Conservation (phyloP, 1,284 basidiomycete genomes). For the Irpex lacteus region DNA sequence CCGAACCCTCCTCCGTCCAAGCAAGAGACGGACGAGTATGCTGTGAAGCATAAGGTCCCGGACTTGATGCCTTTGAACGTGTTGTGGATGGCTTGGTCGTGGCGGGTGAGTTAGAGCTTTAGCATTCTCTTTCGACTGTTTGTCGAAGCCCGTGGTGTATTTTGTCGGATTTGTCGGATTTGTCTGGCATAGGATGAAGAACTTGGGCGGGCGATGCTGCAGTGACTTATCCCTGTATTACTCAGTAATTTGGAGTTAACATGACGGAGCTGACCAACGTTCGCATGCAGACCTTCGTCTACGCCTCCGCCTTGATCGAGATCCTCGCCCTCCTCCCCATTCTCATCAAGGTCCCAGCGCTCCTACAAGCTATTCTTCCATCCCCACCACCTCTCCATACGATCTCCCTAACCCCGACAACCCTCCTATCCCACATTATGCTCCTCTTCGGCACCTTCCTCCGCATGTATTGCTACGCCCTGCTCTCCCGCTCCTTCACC, state of each 20-base stretch:
- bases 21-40: not conserved
- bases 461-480: conserved; percentile 19
- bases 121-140: no score
- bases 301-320: not conserved
- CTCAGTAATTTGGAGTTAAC: not conserved
- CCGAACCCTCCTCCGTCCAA: not conserved
- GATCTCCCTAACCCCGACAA: not conserved
- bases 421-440: not conserved
- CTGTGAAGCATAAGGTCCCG: not conserved
- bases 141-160: no score
- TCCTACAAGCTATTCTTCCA: not conserved
- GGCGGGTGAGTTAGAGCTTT: not conserved
- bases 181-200: no score
- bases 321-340: not conserved
- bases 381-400: not conserved
- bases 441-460: conserved; percentile 11
- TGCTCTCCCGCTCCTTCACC: conserved; percentile 10
- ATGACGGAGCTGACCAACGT: not conserved
- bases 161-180: no score
- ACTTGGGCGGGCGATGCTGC: no score
- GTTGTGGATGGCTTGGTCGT: not conserved
- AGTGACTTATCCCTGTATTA: no score
- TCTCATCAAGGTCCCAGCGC: no score
- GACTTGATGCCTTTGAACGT: not conserved
- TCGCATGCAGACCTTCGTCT: not conserved